Evolutionary conservation across 768 basidiomycete species (phyloP).

Genomic region (Porpolomopsis calyptriformis): DNA sequence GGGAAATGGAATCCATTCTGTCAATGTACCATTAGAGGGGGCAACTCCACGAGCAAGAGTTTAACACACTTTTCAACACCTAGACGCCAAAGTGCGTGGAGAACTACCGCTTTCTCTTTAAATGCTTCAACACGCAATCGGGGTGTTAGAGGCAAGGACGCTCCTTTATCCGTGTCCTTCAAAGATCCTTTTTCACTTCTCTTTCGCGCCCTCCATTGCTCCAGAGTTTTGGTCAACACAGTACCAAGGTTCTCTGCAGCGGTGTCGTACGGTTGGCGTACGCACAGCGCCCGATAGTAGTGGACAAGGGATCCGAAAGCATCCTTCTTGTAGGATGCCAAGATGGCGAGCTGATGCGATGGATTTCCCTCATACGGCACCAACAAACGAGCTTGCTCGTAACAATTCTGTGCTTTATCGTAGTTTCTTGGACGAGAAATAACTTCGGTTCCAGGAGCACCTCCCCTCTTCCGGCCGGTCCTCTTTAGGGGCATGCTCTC

Average conservation of each 20-base stretch:
- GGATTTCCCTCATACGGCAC: slow-evolving; percentile 87
- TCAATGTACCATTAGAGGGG: not conserved
- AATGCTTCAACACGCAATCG: slow-evolving; percentile 49
- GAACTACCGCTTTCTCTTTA: slow-evolving; percentile 61
- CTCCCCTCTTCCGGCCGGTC: slow-evolving; percentile 36
- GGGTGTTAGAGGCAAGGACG: slow-evolving; percentile 30
- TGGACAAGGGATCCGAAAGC: slow-evolving; percentile 70
- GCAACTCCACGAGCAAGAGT: too few relatives aligned
- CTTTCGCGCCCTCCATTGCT: slow-evolving; percentile 40
- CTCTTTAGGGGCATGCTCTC: slow-evolving; percentile 35
- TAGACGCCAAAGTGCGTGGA: slow-evolving; percentile 68
- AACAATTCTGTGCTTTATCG: slow-evolving; percentile 66
- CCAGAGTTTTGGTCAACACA: slow-evolving; percentile 55
- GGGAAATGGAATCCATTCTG: slow-evolving; percentile 41
- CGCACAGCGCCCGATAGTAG: slow-evolving; percentile 88
- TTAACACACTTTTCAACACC: slow-evolving; percentile 50
- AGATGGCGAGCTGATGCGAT: slow-evolving; percentile 91
- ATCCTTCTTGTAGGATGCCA: slow-evolving; percentile 77
- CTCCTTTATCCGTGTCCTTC: slow-evolving; percentile 15
- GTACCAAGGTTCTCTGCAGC: slow-evolving; percentile 77
- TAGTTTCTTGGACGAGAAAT: slow-evolving; percentile 57
- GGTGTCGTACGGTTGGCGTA: slow-evolving; percentile 75
- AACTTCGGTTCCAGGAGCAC: slow-evolving; percentile 33
- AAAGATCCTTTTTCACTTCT: slow-evolving; percentile 28
- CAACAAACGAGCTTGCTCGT: slow-evolving; percentile 74